Evolutionary conservation across 2,329 filamentous ascomycete genomes (phyloP).

Genomic region (Hirsutella thompsonii): DNA sequence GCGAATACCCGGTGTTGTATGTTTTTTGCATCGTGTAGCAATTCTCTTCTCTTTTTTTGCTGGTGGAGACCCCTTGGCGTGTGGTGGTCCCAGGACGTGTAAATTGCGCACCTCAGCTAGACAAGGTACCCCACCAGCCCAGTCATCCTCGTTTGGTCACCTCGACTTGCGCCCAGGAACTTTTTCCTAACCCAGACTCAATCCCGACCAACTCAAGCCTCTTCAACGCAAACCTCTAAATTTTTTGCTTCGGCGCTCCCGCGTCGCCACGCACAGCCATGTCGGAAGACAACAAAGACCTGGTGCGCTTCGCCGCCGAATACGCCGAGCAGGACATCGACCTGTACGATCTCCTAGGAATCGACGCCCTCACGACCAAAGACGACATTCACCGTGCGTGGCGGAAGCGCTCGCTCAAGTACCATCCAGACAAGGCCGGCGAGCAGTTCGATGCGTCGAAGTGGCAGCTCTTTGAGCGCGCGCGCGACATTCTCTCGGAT

Average conservation of each 20-base stretch:
- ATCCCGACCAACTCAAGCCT: too few species aligned
- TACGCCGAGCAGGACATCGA: slow-evolving; percentile 52
- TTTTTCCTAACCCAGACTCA: too few species aligned
- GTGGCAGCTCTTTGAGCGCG: slow-evolving; percentile 76
- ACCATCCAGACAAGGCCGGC: slow-evolving; percentile 86
- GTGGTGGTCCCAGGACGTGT: too few species aligned
- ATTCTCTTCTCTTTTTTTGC: too few species aligned
- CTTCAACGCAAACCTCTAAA: too few species aligned
- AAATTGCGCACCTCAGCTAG: too few species aligned
- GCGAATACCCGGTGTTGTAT: too few species aligned
- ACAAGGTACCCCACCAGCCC: too few species aligned
- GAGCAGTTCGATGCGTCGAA: slow-evolving; percentile 62
- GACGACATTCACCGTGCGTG: slow-evolving; percentile 75
- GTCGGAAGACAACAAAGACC: slow-evolving; percentile 30
- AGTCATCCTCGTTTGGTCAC: too few species aligned
- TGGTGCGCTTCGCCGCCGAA: slow-evolving; percentile 40
- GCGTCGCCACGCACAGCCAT: slow-evolving; percentile 7
- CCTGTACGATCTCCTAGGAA: slow-evolving; percentile 64
- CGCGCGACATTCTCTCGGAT: slow-evolving; percentile 72
- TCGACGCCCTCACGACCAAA: slow-evolving; percentile 51
- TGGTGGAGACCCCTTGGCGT: too few species aligned
- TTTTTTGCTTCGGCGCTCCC: neutral
- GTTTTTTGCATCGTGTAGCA: too few species aligned
- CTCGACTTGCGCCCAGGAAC: too few species aligned
- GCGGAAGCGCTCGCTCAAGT: slow-evolving; percentile 73